Evolutionary conservation across 495 filamentous ascomycete genomes (phyloP).

Genomic region (Xylaria grammica): DNA sequence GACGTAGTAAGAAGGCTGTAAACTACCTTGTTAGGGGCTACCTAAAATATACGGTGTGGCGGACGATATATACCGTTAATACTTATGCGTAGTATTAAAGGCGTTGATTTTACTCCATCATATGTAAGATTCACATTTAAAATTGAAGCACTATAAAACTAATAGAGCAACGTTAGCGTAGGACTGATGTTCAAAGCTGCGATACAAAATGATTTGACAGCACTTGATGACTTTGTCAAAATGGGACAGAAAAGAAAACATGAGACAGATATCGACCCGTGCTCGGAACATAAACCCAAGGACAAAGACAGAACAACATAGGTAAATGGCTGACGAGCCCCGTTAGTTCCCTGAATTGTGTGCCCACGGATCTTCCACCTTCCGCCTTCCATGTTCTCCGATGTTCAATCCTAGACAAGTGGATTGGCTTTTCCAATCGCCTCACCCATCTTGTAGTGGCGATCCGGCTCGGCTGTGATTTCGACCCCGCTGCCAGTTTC

Average conservation of each 20-base stretch:
- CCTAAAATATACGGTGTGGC: too few species aligned
- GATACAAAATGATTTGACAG: too few species aligned
- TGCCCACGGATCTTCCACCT: background rate
- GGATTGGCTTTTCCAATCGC: conserved; percentile 1
- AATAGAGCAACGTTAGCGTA: too few species aligned
- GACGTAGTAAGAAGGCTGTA: too few species aligned
- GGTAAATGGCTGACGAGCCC: background rate
- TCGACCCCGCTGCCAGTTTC: conserved; percentile 16
- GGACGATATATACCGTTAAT: too few species aligned
- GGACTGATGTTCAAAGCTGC: too few species aligned
- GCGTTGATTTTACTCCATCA: too few species aligned
- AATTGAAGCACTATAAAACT: too few species aligned
- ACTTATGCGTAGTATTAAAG: too few species aligned
- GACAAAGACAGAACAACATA: background rate
- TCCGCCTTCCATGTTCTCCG: background rate
- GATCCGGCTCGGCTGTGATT: background rate
- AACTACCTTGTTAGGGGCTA: too few species aligned
- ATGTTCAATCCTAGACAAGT: background rate
- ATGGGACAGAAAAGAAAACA: background rate
- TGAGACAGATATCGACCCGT: background rate
- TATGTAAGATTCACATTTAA: too few species aligned
- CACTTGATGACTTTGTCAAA: background rate
- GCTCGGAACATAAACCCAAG: background rate
- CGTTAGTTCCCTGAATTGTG: background rate
- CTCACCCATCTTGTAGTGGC: background rate